A percentile compares a stretch with the other conserved stretches of the same genome.
Conservation (phyloP, 306 rosid genomes). For the Vicia faba region DNA sequence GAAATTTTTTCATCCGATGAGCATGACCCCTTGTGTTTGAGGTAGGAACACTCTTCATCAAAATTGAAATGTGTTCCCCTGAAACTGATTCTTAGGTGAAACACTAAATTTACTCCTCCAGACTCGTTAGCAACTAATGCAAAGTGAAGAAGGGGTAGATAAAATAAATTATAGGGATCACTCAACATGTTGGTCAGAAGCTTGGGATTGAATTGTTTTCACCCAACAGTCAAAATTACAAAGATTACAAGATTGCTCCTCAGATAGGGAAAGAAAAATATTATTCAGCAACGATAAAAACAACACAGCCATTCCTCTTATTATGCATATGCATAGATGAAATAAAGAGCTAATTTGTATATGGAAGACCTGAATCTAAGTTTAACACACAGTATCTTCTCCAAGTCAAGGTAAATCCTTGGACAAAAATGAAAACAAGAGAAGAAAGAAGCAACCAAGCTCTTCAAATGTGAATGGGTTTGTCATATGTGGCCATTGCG, state of each 20-base stretch:
- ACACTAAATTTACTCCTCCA: neutral
- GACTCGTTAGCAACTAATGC: too few relatives aligned
- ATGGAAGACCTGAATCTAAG: slow-evolving; percentile 50
- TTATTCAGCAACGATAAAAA: slow-evolving; percentile 50
- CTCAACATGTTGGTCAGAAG: slow-evolving; percentile 20
- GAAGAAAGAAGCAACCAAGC: slow-evolving; percentile 29
- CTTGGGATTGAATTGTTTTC: slow-evolving; percentile 21
- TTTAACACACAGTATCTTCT: slow-evolving; percentile 48
- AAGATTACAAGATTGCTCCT: slow-evolving; percentile 25
- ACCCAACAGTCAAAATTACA: slow-evolving; percentile 29
- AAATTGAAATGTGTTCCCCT: neutral
- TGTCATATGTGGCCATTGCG: slow-evolving; percentile 98
- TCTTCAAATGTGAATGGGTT: slow-evolving; percentile 90
- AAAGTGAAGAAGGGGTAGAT: neutral
- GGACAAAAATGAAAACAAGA: slow-evolving; percentile 50
- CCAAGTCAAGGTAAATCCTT: slow-evolving; percentile 52
- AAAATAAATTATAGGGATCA: slow-evolving; percentile 18
- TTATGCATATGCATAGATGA: slow-evolving; percentile 34
- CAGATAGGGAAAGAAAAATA: slow-evolving; percentile 33
- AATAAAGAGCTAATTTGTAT: slow-evolving; percentile 45
- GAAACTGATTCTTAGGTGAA: neutral
- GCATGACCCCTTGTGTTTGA: neutral
- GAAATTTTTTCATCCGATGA: neutral
- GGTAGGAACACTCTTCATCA: neutral
- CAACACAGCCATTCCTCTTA: slow-evolving; percentile 49